phyloP scores from a whole-genome alignment of 2,329 filamentous ascomycete species.

The Xylariales sp. region DNA sequence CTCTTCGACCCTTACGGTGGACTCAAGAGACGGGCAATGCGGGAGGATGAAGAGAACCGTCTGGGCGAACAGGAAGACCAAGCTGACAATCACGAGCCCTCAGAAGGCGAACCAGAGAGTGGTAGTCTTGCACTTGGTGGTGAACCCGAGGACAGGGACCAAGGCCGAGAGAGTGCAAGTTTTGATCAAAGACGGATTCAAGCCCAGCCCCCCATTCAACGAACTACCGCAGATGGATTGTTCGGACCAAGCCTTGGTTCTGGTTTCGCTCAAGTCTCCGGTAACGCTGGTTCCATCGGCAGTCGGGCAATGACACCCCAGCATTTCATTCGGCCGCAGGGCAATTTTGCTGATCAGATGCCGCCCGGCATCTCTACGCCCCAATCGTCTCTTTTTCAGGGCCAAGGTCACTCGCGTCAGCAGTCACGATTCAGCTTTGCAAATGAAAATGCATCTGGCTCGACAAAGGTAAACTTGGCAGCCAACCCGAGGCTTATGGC shows the following conservation, averaged over 20 bases:
- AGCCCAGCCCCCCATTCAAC: conserved; percentile 71
- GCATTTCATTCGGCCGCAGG: conserved; percentile 66
- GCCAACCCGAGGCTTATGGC: conserved; percentile 76
- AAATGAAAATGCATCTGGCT: conserved; percentile 63
- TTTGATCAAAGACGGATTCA: conserved; percentile 59
- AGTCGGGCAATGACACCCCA: conserved; percentile 74
- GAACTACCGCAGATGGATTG: conserved; percentile 47
- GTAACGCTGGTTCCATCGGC: conserved; percentile 55
- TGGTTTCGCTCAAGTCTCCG: conserved; percentile 42
- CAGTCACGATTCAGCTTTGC: conserved; percentile 84
- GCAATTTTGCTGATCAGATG: conserved; percentile 55
- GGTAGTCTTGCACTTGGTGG: conserved; percentile 84
- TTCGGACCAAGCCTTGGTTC: conserved; percentile 50
- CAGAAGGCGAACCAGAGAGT: conserved; percentile 74
- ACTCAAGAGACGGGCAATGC: conserved; percentile 72
- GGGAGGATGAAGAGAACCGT: conserved; percentile 60
- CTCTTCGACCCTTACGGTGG: conserved; percentile 81
- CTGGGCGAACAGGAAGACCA: conserved; percentile 45
- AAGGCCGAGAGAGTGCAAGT: conserved; percentile 42
- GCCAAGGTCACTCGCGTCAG: conserved; percentile 71
- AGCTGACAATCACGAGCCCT: conserved; percentile 38
- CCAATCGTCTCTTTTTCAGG: conserved; percentile 47
- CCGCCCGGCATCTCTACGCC: conserved; percentile 53
- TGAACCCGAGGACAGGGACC: conserved; percentile 79
- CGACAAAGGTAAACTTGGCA: conserved; percentile 68